Percentiles rank a stretch among this genome's conserved stretches.
phyloP scores from a whole-genome alignment of 2,329 filamentous ascomycete species.

The Cladorrhinum sp. region DNA sequence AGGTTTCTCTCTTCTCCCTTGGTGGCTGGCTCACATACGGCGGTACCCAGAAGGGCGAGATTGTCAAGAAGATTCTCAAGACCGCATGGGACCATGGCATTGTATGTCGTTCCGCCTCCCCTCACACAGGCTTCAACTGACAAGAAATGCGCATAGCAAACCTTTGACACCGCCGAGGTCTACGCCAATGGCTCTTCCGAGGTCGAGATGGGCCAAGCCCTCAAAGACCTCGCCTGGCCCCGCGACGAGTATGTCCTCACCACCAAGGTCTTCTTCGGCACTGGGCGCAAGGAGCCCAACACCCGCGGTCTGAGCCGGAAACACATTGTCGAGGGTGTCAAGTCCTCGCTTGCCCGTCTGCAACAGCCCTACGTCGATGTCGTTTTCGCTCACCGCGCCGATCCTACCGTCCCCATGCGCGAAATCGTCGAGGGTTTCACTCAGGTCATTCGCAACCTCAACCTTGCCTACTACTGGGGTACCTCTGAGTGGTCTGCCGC shows the following conservation, averaged over 20 bases:
- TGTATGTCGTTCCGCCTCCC: conserved; percentile 27
- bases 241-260: conserved; percentile 53
- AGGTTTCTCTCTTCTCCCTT: conserved; percentile 70
- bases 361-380: conserved; percentile 64
- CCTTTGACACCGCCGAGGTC: conserved; percentile 52
- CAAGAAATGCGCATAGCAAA: conserved; percentile 34
- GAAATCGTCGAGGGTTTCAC: conserved; percentile 56
- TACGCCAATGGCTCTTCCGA: conserved; percentile 49
- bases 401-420: conserved; percentile 55
- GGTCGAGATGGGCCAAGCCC: conserved; percentile 49
- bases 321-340: conserved; percentile 55
- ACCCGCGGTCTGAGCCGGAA: conserved; percentile 48
- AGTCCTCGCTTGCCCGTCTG: conserved; percentile 55
- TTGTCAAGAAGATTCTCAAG: conserved; percentile 43
- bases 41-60: conserved; percentile 44
- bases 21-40: conserved; percentile 74
- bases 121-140: not conserved
- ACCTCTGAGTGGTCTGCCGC: conserved; percentile 59
- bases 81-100: conserved; percentile 51
- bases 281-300: conserved; percentile 57
- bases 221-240: conserved; percentile 52
- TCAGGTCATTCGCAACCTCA: conserved; percentile 49
- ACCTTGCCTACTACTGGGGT: conserved; percentile 63
- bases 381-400: conserved; percentile 60
- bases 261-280: conserved; percentile 51